A percentile compares a stretch with the other conserved stretches of the same genome.
Conservation (phyloP, 176 grass and related monocot genomes). For the Aechmea fasciata region DNA sequence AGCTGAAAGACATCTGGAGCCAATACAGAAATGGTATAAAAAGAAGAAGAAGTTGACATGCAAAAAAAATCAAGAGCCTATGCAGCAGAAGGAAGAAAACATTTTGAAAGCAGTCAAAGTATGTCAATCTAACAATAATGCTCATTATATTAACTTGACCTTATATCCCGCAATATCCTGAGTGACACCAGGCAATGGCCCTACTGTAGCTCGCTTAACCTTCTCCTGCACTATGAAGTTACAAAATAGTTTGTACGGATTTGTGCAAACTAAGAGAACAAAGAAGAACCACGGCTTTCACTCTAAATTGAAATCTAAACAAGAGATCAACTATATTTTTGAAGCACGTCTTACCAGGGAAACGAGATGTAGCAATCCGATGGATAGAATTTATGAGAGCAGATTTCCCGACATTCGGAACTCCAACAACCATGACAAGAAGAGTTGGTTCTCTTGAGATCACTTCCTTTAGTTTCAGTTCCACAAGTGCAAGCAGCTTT, state of each 20-base stretch:
- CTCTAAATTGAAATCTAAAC: not conserved
- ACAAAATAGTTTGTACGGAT: conserved; percentile 3
- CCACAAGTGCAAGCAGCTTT: conserved; percentile 74
- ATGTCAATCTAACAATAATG: not conserved
- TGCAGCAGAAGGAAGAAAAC: not conserved
- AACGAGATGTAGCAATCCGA: conserved; percentile 69
- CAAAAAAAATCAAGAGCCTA: not conserved
- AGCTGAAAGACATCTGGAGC: no score
- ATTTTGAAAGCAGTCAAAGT: not conserved
- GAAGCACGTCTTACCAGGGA: conserved; percentile 50
- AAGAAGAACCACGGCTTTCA: not conserved
- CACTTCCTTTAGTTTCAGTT: conserved; percentile 82
- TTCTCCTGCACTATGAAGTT: conserved; percentile 59
- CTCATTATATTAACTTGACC: conserved; percentile 19
- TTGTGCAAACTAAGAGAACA: not conserved
- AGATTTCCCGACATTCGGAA: conserved; percentile 97
- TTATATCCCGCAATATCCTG: conserved; percentile 97
- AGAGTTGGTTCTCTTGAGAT: conserved; percentile 88
- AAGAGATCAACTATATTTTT: not conserved
- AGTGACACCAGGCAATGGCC: conserved; percentile 90
- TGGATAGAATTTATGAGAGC: conserved; percentile 90
- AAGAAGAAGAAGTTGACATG: not conserved
- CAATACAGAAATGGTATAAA: not conserved
- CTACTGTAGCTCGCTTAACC: conserved; percentile 66
- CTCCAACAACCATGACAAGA: conserved; percentile 91